phyloP scores from a whole-genome alignment of 2,329 filamentous ascomycete genomes.

The Trichoderma atrobrunneum region DNA sequence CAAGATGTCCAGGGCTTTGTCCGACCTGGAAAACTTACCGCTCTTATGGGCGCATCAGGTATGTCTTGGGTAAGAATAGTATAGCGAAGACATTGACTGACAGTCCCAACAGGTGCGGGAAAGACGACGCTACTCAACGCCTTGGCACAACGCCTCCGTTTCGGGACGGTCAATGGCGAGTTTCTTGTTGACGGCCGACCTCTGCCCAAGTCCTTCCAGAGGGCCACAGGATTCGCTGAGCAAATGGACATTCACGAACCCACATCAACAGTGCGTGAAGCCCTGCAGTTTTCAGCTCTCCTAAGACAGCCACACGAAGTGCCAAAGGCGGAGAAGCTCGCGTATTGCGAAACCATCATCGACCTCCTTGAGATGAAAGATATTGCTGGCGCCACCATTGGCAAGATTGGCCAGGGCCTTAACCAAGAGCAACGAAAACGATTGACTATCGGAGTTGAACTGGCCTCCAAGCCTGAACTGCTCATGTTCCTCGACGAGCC shows the following conservation, averaged over 20 bases:
- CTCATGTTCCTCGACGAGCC: constrained; percentile 65
- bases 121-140: constrained; percentile 75
- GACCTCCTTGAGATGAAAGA: constrained; percentile 66
- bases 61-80: constrained; percentile 19
- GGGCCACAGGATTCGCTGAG: constrained; percentile 69
- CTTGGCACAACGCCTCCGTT: constrained; percentile 70
- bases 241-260: constrained; percentile 68
- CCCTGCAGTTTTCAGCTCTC: constrained; percentile 62
- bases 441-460: constrained; percentile 55
- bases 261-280: constrained; percentile 64
- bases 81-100: neutral
- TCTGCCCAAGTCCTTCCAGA: constrained; percentile 72
- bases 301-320: constrained; percentile 60
- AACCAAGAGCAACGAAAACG: constrained; percentile 59
- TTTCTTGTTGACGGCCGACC: constrained; percentile 75
- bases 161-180: constrained; percentile 72
- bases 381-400: constrained; percentile 64
- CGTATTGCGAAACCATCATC: constrained; percentile 67
- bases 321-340: constrained; percentile 59
- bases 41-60: constrained; percentile 65
- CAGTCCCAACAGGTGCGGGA: constrained; percentile 44
- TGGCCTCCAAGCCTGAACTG: constrained; percentile 57
- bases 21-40: constrained; percentile 75
- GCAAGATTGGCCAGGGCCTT: constrained; percentile 55
- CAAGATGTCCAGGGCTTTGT: constrained; percentile 82